Conservation (phyloP, 768 basidiomycete genomes). For the Ramaria sp. region DNA sequence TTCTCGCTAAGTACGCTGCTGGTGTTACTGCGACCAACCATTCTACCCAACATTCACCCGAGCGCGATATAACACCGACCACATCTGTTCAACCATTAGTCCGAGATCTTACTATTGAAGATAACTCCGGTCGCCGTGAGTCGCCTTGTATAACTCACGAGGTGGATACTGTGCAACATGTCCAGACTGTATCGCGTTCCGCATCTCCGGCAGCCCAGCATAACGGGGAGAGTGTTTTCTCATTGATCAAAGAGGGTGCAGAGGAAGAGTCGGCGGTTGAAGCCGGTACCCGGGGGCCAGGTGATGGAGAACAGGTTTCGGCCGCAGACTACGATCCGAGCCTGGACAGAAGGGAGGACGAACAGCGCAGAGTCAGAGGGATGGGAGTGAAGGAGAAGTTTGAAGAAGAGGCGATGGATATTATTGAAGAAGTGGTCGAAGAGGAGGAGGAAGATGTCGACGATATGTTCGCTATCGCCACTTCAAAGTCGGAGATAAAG, state of each 20-base stretch:
- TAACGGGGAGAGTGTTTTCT: constrained; percentile 32
- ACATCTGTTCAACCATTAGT: neutral
- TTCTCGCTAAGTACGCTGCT: constrained; percentile 58
- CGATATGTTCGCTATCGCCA: constrained; percentile 84
- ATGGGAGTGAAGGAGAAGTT: constrained; percentile 25
- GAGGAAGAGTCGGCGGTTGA: constrained; percentile 37
- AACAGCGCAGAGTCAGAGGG: constrained; percentile 53
- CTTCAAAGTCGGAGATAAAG: constrained; percentile 39
- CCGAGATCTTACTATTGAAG: constrained; percentile 12
- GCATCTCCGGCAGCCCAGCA: constrained; percentile 12
- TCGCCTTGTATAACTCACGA: neutral
- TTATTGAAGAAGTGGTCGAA: constrained; percentile 40
- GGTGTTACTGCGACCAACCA: constrained; percentile 30
- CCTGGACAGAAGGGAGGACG: constrained; percentile 76
- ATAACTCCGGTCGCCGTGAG: neutral
- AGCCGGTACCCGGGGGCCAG: constrained; percentile 28
- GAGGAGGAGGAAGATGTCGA: constrained; percentile 77
- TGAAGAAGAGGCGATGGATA: constrained; percentile 32
- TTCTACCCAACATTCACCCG: neutral
- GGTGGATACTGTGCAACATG: neutral
- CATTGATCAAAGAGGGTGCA: constrained; percentile 56
- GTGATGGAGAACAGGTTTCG: constrained; percentile 56
- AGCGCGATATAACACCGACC: neutral
- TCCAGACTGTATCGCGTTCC: constrained; percentile 12
- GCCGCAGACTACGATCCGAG: constrained; percentile 91